Conservation (phyloP, 306 rosid genomes). For the Inga laurina region DNA sequence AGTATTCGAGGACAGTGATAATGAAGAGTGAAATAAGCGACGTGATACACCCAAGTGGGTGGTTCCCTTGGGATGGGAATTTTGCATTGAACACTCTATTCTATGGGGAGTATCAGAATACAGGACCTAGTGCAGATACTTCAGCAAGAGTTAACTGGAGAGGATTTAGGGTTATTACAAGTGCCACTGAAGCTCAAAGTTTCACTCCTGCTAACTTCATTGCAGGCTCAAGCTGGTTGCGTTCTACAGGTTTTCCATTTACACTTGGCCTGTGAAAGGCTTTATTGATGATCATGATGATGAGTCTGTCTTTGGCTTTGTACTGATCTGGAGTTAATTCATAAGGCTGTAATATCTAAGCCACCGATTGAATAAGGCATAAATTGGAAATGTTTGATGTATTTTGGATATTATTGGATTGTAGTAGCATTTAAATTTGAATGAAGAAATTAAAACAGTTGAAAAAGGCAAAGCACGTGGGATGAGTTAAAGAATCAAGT, state of each 20-base stretch:
- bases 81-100: conserved; percentile 66
- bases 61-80: conserved; percentile 75
- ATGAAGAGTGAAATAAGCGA: conserved; percentile 60
- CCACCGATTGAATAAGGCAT: no score
- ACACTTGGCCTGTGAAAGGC: background rate
- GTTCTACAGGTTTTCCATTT: background rate
- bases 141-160: background rate
- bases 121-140: background rate
- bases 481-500: no score
- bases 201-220: background rate
- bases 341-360: no score
- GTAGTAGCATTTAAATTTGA: no score
- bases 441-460: no score
- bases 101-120: background rate
- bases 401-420: no score
- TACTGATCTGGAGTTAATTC: no score
- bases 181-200: background rate
- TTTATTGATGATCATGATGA: no score
- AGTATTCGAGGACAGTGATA: conserved; percentile 78
- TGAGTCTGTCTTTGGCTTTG: no score
- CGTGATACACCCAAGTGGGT: conserved; percentile 71
- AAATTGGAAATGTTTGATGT: no score
- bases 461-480: no score
- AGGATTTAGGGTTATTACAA: background rate
- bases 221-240: background rate